Base-by-base conservation (phyloP, 768 basidiomycete species). In the Lenzites betulinus region DNA sequence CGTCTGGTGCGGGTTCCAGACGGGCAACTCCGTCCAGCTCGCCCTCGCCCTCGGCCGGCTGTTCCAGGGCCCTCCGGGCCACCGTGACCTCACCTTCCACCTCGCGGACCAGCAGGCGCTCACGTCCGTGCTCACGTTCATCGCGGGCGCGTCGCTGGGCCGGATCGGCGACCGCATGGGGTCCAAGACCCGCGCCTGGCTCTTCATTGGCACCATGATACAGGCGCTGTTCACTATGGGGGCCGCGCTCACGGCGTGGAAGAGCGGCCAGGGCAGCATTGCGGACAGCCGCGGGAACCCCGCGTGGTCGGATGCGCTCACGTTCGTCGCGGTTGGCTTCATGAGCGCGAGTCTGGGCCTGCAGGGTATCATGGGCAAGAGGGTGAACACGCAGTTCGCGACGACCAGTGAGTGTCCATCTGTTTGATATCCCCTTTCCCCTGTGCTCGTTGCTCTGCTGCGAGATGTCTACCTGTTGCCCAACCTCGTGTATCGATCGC, bases 1-100 rank as follows among this genome's bases (percentile, higher is more conserved):
- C 71, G 84, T 93, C 13, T 93, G 92, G 90, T 89, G 87, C 71
- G 90, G 87, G 15, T 93, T 92, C 73, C 91, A 93, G 73, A 92
- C 90, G 0, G 90, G 89, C 52, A 90, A 90, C 69, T 84, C 84
- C 64, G 79, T 84, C 11, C 75, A 95, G 86, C 78, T 95, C 15
- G 82, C 89, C 1, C 76, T 95, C 25, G 93, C 93, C 2, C 69
- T 95, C 51, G 92, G 90, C 0, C 84, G 93, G 9, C 83, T 92
- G n/a, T 93, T 92, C 73, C 78, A 81, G 70, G 67, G 67, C 36
- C 74, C 81, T 25, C 64, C 76, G 18, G 69, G 77, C n/a, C 72
- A 75, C 51, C 77, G 79, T 42, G 84, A 89, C 68, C 69, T 69
- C 16, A 73, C 79, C 0, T 94, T 95, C 77, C 92, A 92, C 72